phyloP scores from a whole-genome alignment of 1,284 basidiomycete genomes.

The Phlebopus sp. region DNA sequence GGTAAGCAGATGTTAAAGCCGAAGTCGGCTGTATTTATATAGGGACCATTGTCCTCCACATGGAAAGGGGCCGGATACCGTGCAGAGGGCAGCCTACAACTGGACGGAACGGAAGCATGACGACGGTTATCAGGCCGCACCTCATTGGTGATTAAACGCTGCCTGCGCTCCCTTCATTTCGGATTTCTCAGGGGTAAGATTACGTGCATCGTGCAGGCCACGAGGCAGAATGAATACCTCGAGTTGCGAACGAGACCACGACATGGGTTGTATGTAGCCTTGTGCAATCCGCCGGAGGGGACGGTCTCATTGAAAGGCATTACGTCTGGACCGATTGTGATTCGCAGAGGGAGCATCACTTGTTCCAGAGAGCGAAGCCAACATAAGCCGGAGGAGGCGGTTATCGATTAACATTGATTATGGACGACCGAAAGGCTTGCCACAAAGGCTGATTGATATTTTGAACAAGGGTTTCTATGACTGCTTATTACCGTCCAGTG shows the following conservation, averaged over 20 bases:
- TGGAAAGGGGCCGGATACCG: constrained; percentile 15
- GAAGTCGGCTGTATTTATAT: constrained; percentile 18
- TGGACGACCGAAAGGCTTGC: too few relatives aligned
- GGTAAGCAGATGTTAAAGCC: neutral
- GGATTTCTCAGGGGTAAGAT: constrained; percentile 1
- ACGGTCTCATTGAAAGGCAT: too few relatives aligned
- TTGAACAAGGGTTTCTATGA: too few relatives aligned
- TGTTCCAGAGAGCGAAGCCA: too few relatives aligned
- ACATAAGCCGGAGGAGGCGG: too few relatives aligned
- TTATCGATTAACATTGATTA: too few relatives aligned
- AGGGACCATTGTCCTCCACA: constrained; percentile 5
- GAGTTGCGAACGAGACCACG: constrained; percentile 3
- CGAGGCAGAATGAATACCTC: constrained; percentile 15
- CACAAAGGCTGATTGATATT: too few relatives aligned
- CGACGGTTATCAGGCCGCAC: constrained; percentile 4
- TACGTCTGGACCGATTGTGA: too few relatives aligned
- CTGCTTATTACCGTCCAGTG: too few relatives aligned
- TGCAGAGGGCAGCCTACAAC: constrained; percentile 12
- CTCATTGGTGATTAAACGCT: constrained; percentile 8
- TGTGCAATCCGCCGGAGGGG: too few relatives aligned
- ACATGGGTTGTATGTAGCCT: too few relatives aligned
- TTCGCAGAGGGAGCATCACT: too few relatives aligned
- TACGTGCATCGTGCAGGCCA: constrained; percentile 11
- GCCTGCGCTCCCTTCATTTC: constrained; percentile 3
- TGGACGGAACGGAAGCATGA: constrained; percentile 1